Evolutionary conservation across 495 filamentous ascomycete species (phyloP), one percentile per base, ranked within the genome.

Genomic region (Friedmanniomyces endolithicus): DNA sequence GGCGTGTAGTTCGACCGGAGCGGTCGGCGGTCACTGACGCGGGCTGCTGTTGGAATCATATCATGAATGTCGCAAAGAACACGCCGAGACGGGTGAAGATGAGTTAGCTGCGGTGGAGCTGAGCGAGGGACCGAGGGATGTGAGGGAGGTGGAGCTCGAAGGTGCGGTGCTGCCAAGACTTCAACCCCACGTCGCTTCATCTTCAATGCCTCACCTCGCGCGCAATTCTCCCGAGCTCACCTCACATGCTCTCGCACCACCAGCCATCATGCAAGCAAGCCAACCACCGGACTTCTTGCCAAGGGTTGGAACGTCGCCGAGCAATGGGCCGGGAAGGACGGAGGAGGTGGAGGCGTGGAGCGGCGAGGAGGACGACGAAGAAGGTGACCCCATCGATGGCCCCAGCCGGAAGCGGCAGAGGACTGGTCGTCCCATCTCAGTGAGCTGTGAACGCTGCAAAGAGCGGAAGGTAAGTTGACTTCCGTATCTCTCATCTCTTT

Each of bases 401-500:
- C 48, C 27, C 24, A 52, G 43, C n/a, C 53, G 64, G 37, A 57
- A 61, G 43, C 50, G 66, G 16, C 24, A 53, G 70, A 24, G 61
- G 22, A 50, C 50, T 24, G 35, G 29, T 14, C 29, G 67, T 44
- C 78, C 78, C n/a, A 73, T 78, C 53, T 77, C 76, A 52, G 79
- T 80, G 17, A 79, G 76, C 68, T 90, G 87, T 62, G 86, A 90
- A 65, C 72, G 85, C 37, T 90, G 86, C 72, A 92, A 90, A 67
- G 81, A 85, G 67, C 75, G 87, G 64, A 92, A 92, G 71, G 80
- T 84, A 61, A 68, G 65, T 58, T 55, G 74, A 67, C 37, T 74
- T 14, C 39, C 39, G 9, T 31, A 31, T n/a, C n/a, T n/a, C 27
- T 31, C 37, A 41, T 14, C 17, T 41, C 37, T 41, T 41, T 19